Base-by-base conservation (phyloP, 192 early-diverging fungal species). In the Linnemannia zychae region DNA sequence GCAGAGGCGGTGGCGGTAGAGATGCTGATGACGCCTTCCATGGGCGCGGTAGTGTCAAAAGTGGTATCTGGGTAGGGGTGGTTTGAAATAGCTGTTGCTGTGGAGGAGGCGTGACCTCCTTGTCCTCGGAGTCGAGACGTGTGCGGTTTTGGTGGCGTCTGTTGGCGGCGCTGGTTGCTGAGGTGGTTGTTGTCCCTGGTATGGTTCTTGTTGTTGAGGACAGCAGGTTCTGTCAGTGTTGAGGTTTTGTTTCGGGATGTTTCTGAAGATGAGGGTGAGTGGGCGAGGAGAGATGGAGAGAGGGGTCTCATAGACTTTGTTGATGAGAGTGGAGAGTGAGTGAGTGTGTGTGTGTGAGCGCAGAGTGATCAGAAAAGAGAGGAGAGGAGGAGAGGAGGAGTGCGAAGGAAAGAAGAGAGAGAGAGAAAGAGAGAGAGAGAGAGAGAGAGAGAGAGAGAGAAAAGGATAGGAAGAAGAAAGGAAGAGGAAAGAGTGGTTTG, bases 1-100 rank as follows among this genome's bases (percentile, higher is more conserved):
- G 28, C 28, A 31, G 57, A 4, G 57, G 57, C 13, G 13, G 57
- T 31, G 9, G 57, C 57, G 57, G 57, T 63, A 28, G 57, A 63
- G 57, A 63, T 63, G 57, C 57, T 63, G 57, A 63, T 63, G 28
- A 63, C 28, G 31, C 57, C 57, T 63, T 63, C 57, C 57, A 63
- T 63, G 57, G 57, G 12, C 12, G 57, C 12, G 28, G 57, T 16
- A 31, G 57, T 13, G 28, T 44, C 40, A 44, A 44, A 44, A 44
- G 57, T 24, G 46, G 46, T 47, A 47, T 4, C 2, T 20, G 3
- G 52, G 52, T 11, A 28, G 22, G 22, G 22, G 52, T 28, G 22
- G 52, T 17, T n/a, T 57, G 7, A 24, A 57, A 44, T 9, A n/a
- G 40, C 40, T 20, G 24, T 31, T 28, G 57, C 18, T 52, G 18